These are phyloP conservation scores for Jacaranda copaia DNA, from an alignment of 257 asterid species.

Conservation along the genomic window DNA sequence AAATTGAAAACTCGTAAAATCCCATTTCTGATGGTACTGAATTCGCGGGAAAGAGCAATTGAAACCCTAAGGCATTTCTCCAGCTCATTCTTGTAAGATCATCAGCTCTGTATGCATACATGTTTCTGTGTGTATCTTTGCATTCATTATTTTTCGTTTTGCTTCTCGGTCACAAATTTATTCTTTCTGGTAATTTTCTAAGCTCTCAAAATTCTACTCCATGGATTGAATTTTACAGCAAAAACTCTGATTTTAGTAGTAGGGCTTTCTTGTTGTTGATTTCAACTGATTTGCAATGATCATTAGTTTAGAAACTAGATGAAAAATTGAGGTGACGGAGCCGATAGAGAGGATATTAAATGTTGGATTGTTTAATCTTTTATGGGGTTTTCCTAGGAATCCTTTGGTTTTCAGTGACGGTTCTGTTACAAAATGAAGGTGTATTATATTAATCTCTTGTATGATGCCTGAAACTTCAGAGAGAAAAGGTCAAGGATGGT, in stretches of 20 bases:
- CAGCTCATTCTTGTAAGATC: conserved; percentile 17
- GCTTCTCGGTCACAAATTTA: neutral
- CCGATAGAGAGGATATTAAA: neutral
- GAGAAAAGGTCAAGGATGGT: neutral
- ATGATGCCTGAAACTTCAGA: neutral
- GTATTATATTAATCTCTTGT: neutral
- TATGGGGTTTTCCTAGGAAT: neutral
- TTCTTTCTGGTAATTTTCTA: neutral
- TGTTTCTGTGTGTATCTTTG: neutral
- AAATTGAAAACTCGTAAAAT: neutral
- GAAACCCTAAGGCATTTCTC: neutral
- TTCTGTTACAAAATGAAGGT: neutral
- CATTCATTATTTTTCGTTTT: neutral
- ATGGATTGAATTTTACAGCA: neutral
- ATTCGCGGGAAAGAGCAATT: neutral
- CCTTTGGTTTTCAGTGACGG: neutral
- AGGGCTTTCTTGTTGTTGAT: neutral
- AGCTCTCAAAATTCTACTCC: neutral
- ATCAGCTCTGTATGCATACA: neutral
- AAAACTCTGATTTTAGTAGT: neutral
- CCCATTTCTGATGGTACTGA: neutral
- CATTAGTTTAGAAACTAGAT: neutral
- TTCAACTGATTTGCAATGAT: neutral
- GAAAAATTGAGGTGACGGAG: neutral
- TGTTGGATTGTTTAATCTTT: neutral